Base-by-base conservation (phyloP, 2,329 filamentous ascomycete species). In the Zymoseptoria passerinii region DNA sequence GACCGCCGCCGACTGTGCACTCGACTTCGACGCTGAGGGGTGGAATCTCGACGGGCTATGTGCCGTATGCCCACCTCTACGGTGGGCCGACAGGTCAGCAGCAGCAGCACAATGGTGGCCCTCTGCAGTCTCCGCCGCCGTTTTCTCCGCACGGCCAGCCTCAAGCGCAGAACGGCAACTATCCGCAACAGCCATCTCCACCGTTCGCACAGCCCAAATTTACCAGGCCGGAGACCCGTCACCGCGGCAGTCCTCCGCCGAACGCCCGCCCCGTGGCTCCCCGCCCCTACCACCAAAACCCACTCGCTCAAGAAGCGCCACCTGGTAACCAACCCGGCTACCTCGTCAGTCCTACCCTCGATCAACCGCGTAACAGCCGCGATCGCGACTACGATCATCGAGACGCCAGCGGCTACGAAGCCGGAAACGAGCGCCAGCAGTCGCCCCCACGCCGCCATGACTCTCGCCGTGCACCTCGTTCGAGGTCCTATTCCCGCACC, bases 1-100 rank as follows among this genome's bases (percentile, higher is more conserved):
- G 54, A 51, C 58, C 50, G 54, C 52, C 28, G 10, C 35, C 35
- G 13, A 44, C 35, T 53, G 54, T 50, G 54, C 59, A 55, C n/a
- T 65, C 58, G 48, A 65, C 63, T 29, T 65, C 63, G 48, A 65
- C 56, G 18, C 54, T 60, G 53, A 64, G 60, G 44, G 64, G 58
- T 28, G 64, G 58, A 44, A 61, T 67, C 56, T 61, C 63, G 16
- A 63, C 62, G 48, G 65, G 67, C 50, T 73, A 73, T 52, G 66
- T 72, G 2, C 71, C 71, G 7, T 73, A 73, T 51, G 65, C 70
- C 23, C 57, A 72, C 57, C 67, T 73, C 54, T 73, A 73, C 56
- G 68, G 66, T 44, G 62, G 61, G 23, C 59, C 66, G 10, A 60
- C 54, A 18, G 16, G 50, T 20, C 54, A 55, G 23, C 8, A 8